A percentile compares a stretch with the other conserved stretches of the same genome.
Evolutionary conservation across 805 yeast genomes (phyloP).

Genomic region (Candida boidinii): DNA sequence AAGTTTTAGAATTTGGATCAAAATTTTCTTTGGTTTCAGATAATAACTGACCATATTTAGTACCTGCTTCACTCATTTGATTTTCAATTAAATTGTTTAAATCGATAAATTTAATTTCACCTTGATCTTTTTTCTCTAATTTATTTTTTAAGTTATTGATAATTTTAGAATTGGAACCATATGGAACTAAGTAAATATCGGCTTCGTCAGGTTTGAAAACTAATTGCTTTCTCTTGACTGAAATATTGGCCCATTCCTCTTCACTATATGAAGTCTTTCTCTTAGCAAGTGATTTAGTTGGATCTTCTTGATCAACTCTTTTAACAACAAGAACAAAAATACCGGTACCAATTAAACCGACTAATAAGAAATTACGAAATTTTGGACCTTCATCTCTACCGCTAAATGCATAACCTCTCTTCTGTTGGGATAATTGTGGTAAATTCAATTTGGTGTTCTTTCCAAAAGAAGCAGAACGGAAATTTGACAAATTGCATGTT

Average conservation of each 20-base stretch:
- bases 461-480: no score
- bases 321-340: constrained; percentile 26
- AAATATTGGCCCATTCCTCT: constrained; percentile 33
- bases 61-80: constrained; percentile 34
- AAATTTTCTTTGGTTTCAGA: constrained; percentile 28
- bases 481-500: no score
- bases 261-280: constrained; percentile 35
- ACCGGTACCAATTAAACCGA: constrained; percentile 37
- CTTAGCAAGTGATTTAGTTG: constrained; percentile 19
- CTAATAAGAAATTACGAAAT: constrained; percentile 29
- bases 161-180: constrained; percentile 8
- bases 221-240: constrained; percentile 23
- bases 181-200: constrained; percentile 23
- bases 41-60: constrained; percentile 44
- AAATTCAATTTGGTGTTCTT: no score
- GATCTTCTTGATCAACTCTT: constrained; percentile 23
- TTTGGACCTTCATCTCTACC: constrained; percentile 26
- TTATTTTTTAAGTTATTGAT: constrained; percentile 6
- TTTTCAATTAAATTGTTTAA: constrained; percentile 38
- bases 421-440: no score
- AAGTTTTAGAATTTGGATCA: constrained; percentile 19
- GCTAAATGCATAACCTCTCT: constrained; percentile 7
- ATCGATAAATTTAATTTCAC: constrained; percentile 28
- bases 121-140: constrained; percentile 5
- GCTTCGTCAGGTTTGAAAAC: constrained; percentile 14